Base-by-base conservation (phyloP, 805 yeast genomes). In the Ogataea methanolica region DNA sequence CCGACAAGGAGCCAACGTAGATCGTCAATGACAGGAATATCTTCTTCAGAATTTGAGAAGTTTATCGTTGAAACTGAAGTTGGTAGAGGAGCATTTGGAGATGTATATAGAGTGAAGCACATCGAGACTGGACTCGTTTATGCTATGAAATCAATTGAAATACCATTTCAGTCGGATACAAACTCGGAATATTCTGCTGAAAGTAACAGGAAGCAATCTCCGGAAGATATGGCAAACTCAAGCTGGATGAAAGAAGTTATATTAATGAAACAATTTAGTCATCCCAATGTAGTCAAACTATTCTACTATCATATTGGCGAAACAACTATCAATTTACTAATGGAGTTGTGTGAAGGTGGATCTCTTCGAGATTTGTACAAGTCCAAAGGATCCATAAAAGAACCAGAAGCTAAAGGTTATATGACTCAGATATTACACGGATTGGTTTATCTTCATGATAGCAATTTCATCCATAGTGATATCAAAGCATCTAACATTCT, bases 81-180 rank as follows among this genome's bases (percentile, higher is more conserved):
- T 2, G 99, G 98, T 3, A 79, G 79, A 50, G 99, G 99, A 2
- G 97, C 97, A 0, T 90, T 82, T 62, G 98, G 97, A 1, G 78
- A 79, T 36, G 97, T 92, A 4, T 90, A 83, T 65, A 76, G 61
- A 36, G 59, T 55, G 12, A 39, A 36, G 19, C 50, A 58, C 29
- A 15, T 33, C 1, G 42, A 43, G 1, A 40, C 55, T 0, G 47
- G 49, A 1, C 48, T 48, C 9, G 29, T 51, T 4, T 60, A 38
- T 46, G 68, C 68, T 22, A 52, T 62, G 60, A 65, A 63, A 44
- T 50, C 48, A 6, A 51, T 56, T 17, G 51, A 54, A 21, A 48
- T 51, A 6, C 49, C 31, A 5, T 5, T 11, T 26, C 31, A 26
- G 4, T 26, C 31, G 11, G 31, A 26, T 3, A 26, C 31, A 8